Evolutionary conservation across 768 basidiomycete species (phyloP).

Genomic region (Tricholoma bakamatsutake): DNA sequence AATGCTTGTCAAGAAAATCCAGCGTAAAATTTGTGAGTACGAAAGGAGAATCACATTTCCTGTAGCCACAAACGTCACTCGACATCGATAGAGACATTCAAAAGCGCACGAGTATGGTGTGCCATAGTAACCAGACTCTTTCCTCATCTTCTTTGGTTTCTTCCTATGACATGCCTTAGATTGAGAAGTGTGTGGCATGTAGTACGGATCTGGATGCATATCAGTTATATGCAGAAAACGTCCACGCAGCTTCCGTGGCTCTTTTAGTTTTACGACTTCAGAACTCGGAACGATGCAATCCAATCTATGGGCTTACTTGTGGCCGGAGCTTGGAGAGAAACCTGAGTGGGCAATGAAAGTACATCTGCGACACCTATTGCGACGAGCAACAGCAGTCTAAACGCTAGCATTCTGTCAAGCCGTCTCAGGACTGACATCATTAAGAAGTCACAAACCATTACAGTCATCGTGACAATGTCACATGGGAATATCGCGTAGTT

Average conservation of each 20-base stretch:
- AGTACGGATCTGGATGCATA: slow-evolving; percentile 76
- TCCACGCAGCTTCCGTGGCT: slow-evolving; percentile 51
- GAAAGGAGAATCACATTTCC: slow-evolving; percentile 80
- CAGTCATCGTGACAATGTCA: background rate
- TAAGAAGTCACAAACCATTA: background rate
- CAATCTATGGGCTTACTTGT: slow-evolving; percentile 21
- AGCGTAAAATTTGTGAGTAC: slow-evolving; percentile 77
- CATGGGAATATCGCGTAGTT: background rate
- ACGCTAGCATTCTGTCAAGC: slow-evolving; percentile 7
- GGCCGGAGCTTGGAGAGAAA: slow-evolving; percentile 27
- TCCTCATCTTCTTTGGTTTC: slow-evolving; percentile 48
- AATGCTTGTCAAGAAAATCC: slow-evolving; percentile 71
- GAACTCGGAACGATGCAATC: background rate
- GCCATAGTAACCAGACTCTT: slow-evolving; percentile 57
- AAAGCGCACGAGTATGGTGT: slow-evolving; percentile 56
- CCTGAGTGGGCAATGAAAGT: slow-evolving; percentile 34
- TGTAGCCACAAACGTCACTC: slow-evolving; percentile 18
- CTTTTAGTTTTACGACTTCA: slow-evolving; percentile 19
- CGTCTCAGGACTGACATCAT: background rate
- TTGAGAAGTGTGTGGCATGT: slow-evolving; percentile 43
- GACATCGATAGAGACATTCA: background rate
- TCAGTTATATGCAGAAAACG: slow-evolving; percentile 82
- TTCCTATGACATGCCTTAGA: slow-evolving; percentile 67
- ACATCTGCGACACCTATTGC: slow-evolving; percentile 18
- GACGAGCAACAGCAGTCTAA: slow-evolving; percentile 19